Percentiles rank a stretch among this genome's conserved stretches.
Evolutionary conservation across 768 basidiomycete genomes (phyloP).

Genomic region (Paxillus involutus): DNA sequence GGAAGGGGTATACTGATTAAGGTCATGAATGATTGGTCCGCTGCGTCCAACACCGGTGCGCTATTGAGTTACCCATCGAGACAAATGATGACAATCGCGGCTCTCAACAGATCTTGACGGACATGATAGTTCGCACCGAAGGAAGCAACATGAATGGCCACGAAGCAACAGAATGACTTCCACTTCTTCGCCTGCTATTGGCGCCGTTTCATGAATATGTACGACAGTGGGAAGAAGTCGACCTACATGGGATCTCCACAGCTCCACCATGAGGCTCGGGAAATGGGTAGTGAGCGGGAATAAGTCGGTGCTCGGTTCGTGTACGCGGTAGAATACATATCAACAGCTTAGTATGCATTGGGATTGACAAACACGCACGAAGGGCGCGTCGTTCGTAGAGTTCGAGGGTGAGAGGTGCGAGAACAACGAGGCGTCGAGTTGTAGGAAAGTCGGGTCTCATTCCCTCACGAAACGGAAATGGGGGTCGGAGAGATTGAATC

Average conservation of each 20-base stretch:
- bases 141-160: background rate
- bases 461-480: background rate
- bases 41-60: too few relatives aligned
- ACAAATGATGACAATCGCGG: background rate
- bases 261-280: background rate
- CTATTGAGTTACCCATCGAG: too few relatives aligned
- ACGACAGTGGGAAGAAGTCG: background rate
- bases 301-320: background rate
- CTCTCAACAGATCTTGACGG: background rate
- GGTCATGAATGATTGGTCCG: too few relatives aligned
- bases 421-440: background rate
- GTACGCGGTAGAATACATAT: background rate
- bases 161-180: background rate
- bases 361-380: background rate
- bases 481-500: background rate
- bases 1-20: too few relatives aligned
- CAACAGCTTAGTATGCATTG: background rate
- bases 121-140: background rate
- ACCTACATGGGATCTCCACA: background rate
- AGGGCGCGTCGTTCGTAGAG: background rate
- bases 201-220: background rate
- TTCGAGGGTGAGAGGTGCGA: background rate
- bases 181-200: background rate
- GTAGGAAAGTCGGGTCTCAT: background rate
- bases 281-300: background rate